These are phyloP conservation scores for Fraxinus greggii DNA, from an alignment of 305 asterid genomes.

Conservation along the genomic window DNA sequence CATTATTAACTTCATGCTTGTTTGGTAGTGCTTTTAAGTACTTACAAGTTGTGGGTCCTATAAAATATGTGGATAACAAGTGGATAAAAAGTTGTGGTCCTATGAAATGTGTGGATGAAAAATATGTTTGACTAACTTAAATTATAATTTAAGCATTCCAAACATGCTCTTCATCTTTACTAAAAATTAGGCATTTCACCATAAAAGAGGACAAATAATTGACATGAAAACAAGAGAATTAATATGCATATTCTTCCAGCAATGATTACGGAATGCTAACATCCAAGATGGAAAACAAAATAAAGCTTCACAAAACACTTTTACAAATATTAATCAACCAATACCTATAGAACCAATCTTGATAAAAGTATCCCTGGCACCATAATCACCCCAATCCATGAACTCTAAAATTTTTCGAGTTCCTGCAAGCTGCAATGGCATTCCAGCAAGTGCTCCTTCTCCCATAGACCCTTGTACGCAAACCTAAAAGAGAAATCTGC, in stretches of 20 bases:
- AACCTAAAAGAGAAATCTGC: constrained; percentile 46
- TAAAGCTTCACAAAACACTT: neutral
- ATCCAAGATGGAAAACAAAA: neutral
- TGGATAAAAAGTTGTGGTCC: neutral
- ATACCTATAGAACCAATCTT: constrained; percentile 83
- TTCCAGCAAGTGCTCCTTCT: constrained; percentile 90
- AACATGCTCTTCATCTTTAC: neutral
- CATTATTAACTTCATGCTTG: neutral
- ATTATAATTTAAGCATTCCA: neutral
- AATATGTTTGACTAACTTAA: neutral
- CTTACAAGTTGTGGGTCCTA: neutral
- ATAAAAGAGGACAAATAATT: neutral
- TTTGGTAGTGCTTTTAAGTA: neutral
- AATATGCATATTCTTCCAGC: neutral
- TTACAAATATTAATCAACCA: neutral
- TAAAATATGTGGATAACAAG: neutral
- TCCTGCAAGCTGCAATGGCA: constrained; percentile 96
- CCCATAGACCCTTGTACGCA: constrained; percentile 99
- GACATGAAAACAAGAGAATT: neutral
- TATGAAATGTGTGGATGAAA: neutral
- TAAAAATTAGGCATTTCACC: neutral
- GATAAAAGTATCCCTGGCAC: constrained; percentile 76
- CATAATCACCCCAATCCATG: constrained; percentile 98
- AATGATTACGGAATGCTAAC: neutral
- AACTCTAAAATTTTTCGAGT: constrained; percentile 83